Evolutionary conservation across 306 rosid species (phyloP).

Genomic region (Acmispon strigosus): DNA sequence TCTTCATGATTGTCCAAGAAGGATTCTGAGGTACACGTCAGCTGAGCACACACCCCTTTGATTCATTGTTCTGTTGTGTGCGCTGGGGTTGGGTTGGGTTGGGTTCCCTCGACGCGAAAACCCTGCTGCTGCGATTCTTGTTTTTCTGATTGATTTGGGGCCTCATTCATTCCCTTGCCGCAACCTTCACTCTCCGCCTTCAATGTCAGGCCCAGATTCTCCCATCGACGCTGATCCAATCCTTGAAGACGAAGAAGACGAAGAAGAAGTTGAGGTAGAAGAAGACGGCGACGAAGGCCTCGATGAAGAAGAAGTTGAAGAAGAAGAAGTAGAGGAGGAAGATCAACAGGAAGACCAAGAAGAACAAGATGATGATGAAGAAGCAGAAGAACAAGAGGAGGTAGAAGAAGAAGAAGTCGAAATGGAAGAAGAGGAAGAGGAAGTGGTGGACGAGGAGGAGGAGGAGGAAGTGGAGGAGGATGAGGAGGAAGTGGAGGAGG

Average conservation of each 20-base stretch:
- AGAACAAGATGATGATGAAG: background rate
- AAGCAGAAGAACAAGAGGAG: background rate
- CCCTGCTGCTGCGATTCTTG: background rate
- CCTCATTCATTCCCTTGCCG: background rate
- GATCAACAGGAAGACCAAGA: background rate
- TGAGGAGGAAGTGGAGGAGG: background rate
- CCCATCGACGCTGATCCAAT: constrained; percentile 16
- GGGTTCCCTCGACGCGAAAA: background rate
- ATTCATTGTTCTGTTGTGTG: background rate
- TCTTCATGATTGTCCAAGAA: background rate
- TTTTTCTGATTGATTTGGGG: background rate
- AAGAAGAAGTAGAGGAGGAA: background rate
- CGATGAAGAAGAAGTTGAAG: background rate
- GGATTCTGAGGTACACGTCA: background rate
- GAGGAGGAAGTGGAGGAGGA: constrained; percentile 8
- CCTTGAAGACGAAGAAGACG: constrained; percentile 17
- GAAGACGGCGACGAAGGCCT: background rate
- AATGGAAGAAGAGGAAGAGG: constrained; percentile 9
- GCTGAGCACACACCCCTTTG: background rate
- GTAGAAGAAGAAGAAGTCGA: background rate
- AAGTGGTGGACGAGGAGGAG: background rate
- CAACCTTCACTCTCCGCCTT: background rate
- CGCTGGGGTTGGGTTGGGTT: background rate
- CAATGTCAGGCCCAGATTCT: constrained; percentile 27
- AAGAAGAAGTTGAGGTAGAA: constrained; percentile 5